Evolutionary conservation across 352 stramenopile genomes (phyloP), one percentile per base, ranked within the genome.

Genomic region (Phytophthora ramorum): DNA sequence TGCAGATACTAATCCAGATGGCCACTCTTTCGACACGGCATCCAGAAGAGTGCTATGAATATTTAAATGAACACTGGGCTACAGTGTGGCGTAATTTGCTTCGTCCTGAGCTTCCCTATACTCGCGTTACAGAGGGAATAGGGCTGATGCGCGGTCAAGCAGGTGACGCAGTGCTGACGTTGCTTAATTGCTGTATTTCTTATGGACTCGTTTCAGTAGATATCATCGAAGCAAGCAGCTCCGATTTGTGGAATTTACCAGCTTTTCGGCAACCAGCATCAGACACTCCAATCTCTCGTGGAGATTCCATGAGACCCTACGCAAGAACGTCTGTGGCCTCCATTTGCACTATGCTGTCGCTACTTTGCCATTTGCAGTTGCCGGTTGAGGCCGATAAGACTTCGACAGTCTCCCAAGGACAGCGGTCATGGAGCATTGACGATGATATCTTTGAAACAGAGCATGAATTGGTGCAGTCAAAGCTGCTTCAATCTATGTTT

Each of bases 41-140:
- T 65, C 51, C 48, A 4, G 56, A 82, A 51, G 45, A 66, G 20
- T 87, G 66, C 26, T 34, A 55, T 4, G 64, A 83, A 17, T 50
- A 74, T 20, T 52, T 88, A 6, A 65, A 73, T n/a, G 78, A 87
- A 5, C 52, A 78, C 13, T 89, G 79, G 81, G 20, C 46, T n/a
- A 73, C 13, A 38, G 37, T 91, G 4, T 91, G 80, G 80, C 57
- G 47, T 14, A 76, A 59, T 40, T 68, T 91, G 19, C 56, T 91
- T 55, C 79, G 80, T 14, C 69, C 79, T 9, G 80, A 89, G 30
- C 63, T 89, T 19, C 82, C 82, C 10, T 91, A 88, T 38, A 44
- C 47, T 5, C 74, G 78, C 16, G 47, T 70, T 26, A 91, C 82
- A 1, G 78, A 83, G 22, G 79, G 71, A 26, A 75, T 80, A 16